Base-by-base conservation (phyloP, 2,329 filamentous ascomycete species). In the Microthyrium microscopicum region DNA sequence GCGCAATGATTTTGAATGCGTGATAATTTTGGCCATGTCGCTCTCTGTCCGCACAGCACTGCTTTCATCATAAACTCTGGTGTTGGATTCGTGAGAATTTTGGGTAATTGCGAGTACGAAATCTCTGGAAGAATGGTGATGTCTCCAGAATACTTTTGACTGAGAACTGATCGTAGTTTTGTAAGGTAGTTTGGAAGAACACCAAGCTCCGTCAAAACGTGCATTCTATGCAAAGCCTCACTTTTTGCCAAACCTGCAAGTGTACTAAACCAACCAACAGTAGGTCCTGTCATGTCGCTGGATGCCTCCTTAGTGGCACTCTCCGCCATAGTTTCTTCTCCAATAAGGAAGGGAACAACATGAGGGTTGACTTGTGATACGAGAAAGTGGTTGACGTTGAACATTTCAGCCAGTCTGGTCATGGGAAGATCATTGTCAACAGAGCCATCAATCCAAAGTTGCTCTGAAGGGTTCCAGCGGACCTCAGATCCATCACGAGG, bases 311-410 rank as follows among this genome's bases (percentile, higher is more conserved):
- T 46, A 18, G 55, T 47, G 7, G 48, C 46, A 33, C 54, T 52
- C 21, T 50, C 36, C 34, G 46, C 35, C 42, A 49, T 48, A 1
- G 68, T 52, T 18, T 67, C 64, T 37, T 91, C 80, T 42, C 75
- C 79, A 12, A 70, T 64, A 12, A 94, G 59, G 46, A 95, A 93
- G 0, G 83, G 82, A 0, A 91, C 72, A 6, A 94, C 81, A 46
- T 95, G 87, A 1, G 87, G 87, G 46, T 95, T 95, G 32, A 94
- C 84, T 51, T 95, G 87, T 0, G 84, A 93, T 13, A 94, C 87
- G 43, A 95, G 94, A 49, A 94, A 94, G 51, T 94, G 87, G 48
- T 94, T 94, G 50, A 94, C 85, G 48, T 94, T 93, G 62, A 94
- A 93, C 78, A 94, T 85, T 49, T 93, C 84, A 1, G 84, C 75